phyloP scores from a whole-genome alignment of 495 filamentous ascomycete genomes.

The Aspergillus indologenus region DNA sequence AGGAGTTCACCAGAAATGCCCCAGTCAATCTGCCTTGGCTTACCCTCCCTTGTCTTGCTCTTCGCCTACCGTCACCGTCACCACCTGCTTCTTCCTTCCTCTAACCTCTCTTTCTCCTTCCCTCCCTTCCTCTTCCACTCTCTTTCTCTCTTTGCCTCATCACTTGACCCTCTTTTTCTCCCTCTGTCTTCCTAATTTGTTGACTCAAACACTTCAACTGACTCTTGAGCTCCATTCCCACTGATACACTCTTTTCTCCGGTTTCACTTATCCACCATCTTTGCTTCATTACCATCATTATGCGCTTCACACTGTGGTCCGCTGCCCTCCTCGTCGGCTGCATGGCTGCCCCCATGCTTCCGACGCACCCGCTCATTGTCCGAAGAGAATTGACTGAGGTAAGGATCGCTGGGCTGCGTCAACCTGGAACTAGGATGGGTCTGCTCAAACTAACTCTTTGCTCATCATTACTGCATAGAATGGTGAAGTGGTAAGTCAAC shows the following conservation, averaged over 20 bases:
- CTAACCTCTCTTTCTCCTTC: neutral
- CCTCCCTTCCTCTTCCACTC: neutral
- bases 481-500: conserved; percentile 15
- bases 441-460: neutral
- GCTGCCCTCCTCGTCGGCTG: neutral
- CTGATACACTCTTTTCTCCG: neutral
- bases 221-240: neutral
- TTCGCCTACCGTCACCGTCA: neutral
- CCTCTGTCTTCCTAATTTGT: neutral
- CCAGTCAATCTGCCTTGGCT: neutral
- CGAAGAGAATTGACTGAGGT: neutral
- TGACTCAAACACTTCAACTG: neutral
- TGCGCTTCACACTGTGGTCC: neutral
- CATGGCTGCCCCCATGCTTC: neutral
- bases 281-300: conserved; percentile 1
- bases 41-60: neutral
- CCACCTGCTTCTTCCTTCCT: neutral
- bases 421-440: neutral
- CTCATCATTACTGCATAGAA: conserved; percentile 10
- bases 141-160: neutral
- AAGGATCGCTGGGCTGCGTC: neutral
- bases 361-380: conserved; percentile 1
- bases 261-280: neutral
- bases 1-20: neutral
- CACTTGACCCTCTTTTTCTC: neutral